Evolutionary conservation across 2,329 filamentous ascomycete species (phyloP), one percentile per base, ranked within the genome.

Genomic region (Fusarium sulawesiense): DNA sequence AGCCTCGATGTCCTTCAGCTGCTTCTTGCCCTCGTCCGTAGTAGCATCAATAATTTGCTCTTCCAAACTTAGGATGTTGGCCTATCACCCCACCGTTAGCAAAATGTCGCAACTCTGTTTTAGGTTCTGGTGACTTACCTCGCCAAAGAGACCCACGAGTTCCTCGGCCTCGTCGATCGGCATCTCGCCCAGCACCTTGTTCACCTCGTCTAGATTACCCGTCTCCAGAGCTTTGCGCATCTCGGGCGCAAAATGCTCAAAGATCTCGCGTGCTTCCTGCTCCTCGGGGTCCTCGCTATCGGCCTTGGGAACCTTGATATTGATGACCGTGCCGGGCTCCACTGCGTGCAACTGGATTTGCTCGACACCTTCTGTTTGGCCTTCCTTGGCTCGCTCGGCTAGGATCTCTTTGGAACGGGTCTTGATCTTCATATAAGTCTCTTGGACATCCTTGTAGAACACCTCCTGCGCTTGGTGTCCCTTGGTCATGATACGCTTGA

Each of bases 271-370:
- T 1, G 89, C 89, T 65, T 86, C 83, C 68, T 90, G 85, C 56
- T 86, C 86, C 56, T 87, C 89, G 2, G 88, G 86, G 55, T 94
- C 89, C 25, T 89, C 85, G 73, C 90, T 92, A 25, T 88, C 85
- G 41, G 85, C 84, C 1, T 91, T 85, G 14, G 96, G 95, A 41
- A 97, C 91, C 57, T 83, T 88, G 80, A 98, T 98, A 78, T 93
- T 92, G 79, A 99, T 98, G 66, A 92, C 91, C 5, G 95, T 98
- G 49, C 92, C 92, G 0, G 95, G 95, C 79, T 98, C 94, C 13
- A 99, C 94, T 16, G 96, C 95, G 78, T 99, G 96, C 48, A 99
- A 87, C 81, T 99, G 97, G 73, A 99, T 99, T 80, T 98, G 95
- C 83, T 99, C 96, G 12, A 97, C 92, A 21, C 91, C 93, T 41